Evolutionary conservation across 805 yeast genomes (phyloP), one percentile per base, ranked within the genome.

Genomic region (Cyberlindnera xishuangbannaensis): DNA sequence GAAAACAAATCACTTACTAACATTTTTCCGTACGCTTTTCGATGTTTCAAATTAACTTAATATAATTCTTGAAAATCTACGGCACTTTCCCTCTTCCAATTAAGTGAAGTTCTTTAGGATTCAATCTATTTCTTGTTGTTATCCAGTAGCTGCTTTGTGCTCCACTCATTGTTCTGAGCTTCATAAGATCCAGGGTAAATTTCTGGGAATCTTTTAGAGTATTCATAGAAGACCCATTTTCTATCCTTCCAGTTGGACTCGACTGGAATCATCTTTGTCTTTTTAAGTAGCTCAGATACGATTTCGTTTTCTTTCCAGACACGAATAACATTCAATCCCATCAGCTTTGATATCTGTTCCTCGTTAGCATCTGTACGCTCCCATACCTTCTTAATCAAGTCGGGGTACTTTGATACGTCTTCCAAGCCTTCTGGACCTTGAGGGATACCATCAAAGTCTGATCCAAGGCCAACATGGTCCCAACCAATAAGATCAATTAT

Each of bases 371-470:
- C 59, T 5, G 53, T 45, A 9, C 41, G 49, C 30, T 53, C 49
- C 56, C 55, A 50, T 13, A 57, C 45, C 23, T 42, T 50, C 35
- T 58, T 60, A 18, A 71, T 46, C 31, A 72, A 49, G 25, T 67
- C 73, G 0, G 77, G 77, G 41, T 71, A 72, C 44, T 71, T 72
- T 10, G 76, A 68, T 1, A 69, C 76, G 43, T 72, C 75, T 45
- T 71, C 76, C n/a, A 72, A 48, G 0, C 76, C 77, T 13, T 38
- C 45, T 6, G 77, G 76, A 4, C 67, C 72, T 6, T 36, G 48
- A 14, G 68, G 67, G 32, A 70, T 70, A 11, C 76, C 77, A 45
- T 71, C 77, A 42, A 69, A 71, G 48, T 71, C 78, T 4, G 69
- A 61, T 1, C 77, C 77, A 5, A 69, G 52, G 0, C 71, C 72